phyloP scores from a whole-genome alignment of 1,284 basidiomycete genomes.

The Takashimella tepidaria region DNA sequence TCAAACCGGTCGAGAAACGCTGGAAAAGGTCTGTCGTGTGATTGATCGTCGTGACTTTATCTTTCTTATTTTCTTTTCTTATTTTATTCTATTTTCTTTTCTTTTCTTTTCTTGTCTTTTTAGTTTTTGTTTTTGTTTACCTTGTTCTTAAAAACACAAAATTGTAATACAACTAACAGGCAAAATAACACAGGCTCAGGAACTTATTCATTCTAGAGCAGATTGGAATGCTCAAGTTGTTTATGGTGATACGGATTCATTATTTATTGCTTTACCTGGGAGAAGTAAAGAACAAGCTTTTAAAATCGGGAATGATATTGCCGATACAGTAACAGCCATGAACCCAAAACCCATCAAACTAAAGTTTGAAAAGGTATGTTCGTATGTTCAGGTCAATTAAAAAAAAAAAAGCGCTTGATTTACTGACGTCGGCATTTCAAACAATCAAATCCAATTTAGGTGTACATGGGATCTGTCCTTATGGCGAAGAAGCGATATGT shows the following conservation, averaged over 20 bases:
- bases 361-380: constrained; percentile 92
- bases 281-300: constrained; percentile 92
- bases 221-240: constrained; percentile 90
- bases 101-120: no score
- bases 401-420: no score
- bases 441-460: constrained; percentile 58
- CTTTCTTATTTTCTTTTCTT: no score
- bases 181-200: constrained; percentile 87
- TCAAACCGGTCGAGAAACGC: constrained; percentile 87
- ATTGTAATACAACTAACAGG: constrained; percentile 2
- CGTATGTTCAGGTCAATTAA: no score
- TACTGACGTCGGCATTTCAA: no score
- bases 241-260: constrained; percentile 96
- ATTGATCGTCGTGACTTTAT: background rate
- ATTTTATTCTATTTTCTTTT: no score
- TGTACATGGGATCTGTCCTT: constrained; percentile 87
- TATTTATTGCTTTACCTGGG: constrained; percentile 85
- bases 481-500: constrained; percentile 97
- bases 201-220: constrained; percentile 65
- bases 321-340: constrained; percentile 73
- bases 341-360: constrained; percentile 91
- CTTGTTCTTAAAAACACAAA: background rate
- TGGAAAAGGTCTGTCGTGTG: constrained; percentile 67
- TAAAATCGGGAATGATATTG: constrained; percentile 83
- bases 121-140: background rate